phyloP scores from a whole-genome alignment of 140 eudicot genomes.

The Senecio squalidus region DNA sequence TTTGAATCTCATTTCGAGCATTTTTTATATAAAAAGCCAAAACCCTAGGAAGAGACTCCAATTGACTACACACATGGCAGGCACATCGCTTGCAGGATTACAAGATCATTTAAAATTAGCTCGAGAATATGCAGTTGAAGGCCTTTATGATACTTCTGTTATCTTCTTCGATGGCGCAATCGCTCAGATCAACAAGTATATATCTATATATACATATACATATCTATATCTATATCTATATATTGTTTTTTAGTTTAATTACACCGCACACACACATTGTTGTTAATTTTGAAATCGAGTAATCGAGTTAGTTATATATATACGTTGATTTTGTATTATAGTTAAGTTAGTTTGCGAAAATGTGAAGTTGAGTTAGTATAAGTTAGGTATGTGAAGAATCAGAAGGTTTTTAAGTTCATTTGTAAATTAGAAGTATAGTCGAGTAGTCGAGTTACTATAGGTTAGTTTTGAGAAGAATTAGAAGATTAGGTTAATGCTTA shows the following conservation, averaged over 20 bases:
- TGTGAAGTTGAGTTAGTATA: not conserved
- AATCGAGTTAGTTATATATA: too few relatives aligned
- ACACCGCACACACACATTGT: too few relatives aligned
- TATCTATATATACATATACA: not conserved
- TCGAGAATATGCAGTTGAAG: conserved; percentile 92
- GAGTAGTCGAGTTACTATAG: not conserved
- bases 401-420: too few relatives aligned
- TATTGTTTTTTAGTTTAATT: not conserved
- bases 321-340: too few relatives aligned
- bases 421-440: too few relatives aligned
- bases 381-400: not conserved
- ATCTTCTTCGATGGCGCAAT: conserved; percentile 98
- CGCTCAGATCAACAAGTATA: conserved; percentile 96
- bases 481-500: too few relatives aligned
- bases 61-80: conserved; percentile 43
- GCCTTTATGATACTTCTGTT: conserved; percentile 84
- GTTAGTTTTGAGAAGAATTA: not conserved
- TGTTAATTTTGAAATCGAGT: too few relatives aligned
- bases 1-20: too few relatives aligned
- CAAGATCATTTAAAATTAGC: conserved; percentile 95
- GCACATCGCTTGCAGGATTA: conserved; percentile 65
- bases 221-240: too few relatives aligned
- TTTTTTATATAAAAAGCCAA: too few relatives aligned
- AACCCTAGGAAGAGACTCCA: too few relatives aligned
- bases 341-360: too few relatives aligned